A percentile compares a stretch with the other conserved stretches of the same genome.
phyloP scores from a whole-genome alignment of 352 stramenopile genomes.

The Phytophthora hibernalis region DNA sequence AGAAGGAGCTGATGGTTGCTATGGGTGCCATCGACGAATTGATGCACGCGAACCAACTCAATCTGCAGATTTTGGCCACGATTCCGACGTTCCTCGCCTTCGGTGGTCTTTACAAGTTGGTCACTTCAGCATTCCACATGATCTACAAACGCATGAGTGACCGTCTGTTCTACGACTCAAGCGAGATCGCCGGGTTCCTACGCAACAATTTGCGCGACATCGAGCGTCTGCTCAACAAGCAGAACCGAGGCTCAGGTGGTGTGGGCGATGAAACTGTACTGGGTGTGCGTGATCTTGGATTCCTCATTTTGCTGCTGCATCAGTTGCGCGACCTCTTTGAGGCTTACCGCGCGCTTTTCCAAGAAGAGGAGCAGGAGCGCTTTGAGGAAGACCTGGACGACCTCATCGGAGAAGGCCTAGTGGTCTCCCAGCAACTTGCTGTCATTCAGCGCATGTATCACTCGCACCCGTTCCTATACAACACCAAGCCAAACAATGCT shows the following conservation, averaged over 20 bases:
- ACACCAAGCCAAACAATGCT: constrained; percentile 49
- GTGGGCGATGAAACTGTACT: constrained; percentile 47
- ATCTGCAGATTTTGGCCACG: constrained; percentile 87
- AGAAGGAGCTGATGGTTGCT: constrained; percentile 89
- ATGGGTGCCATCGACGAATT: constrained; percentile 89
- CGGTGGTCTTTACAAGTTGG: constrained; percentile 71
- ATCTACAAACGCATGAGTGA: constrained; percentile 84
- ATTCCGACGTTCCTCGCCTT: constrained; percentile 85
- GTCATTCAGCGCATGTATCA: constrained; percentile 92
- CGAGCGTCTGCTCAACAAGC: constrained; percentile 86
- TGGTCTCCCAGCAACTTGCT: constrained; percentile 82
- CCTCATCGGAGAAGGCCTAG: constrained; percentile 75
- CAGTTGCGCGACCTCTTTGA: constrained; percentile 83
- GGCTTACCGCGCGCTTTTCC: constrained; percentile 71
- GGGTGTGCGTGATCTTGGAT: constrained; percentile 69
- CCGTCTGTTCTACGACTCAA: constrained; percentile 79
- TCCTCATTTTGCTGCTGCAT: constrained; percentile 78
- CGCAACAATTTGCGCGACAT: constrained; percentile 87
- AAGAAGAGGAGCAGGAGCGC: constrained; percentile 81
- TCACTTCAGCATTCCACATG: constrained; percentile 66
- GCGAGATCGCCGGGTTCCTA: constrained; percentile 76
- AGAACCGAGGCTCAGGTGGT: constrained; percentile 48
- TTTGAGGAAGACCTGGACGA: constrained; percentile 88
- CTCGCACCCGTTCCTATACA: constrained; percentile 82
- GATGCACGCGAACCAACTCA: constrained; percentile 90